Conservation (phyloP, 1,139 yeast genomes). For the Casaregolazyma suthepensis region DNA sequence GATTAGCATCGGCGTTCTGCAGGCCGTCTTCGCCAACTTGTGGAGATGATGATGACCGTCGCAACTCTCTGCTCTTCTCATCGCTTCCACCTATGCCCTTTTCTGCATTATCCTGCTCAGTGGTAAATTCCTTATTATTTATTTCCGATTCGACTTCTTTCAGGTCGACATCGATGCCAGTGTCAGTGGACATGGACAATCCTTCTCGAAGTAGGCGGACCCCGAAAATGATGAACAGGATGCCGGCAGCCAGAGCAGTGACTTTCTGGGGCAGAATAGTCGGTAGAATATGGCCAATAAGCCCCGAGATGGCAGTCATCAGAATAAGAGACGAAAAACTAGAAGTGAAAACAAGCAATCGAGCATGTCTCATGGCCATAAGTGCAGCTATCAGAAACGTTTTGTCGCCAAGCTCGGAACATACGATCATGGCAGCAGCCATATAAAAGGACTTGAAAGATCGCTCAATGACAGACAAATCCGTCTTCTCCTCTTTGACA, state of each 20-base stretch:
- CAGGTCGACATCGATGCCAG: constrained; percentile 90
- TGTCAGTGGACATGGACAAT: constrained; percentile 65
- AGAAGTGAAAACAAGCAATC: constrained; percentile 76
- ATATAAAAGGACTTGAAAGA: constrained; percentile 23
- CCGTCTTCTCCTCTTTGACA: neutral
- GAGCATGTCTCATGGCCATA: constrained; percentile 93
- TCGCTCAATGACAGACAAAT: neutral
- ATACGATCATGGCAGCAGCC: constrained; percentile 63
- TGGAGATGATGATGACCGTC: constrained; percentile 27
- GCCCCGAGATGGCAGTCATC: constrained; percentile 87
- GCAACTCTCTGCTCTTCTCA: constrained; percentile 21
- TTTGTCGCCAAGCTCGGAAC: constrained; percentile 95
- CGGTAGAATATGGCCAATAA: constrained; percentile 90
- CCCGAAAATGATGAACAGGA: constrained; percentile 79
- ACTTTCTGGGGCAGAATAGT: constrained; percentile 69
- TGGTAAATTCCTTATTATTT: constrained; percentile 53
- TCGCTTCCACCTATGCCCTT: constrained; percentile 37
- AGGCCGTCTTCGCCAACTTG: constrained; percentile 29
- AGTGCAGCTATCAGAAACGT: constrained; percentile 94
- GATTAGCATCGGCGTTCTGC: constrained; percentile 23
- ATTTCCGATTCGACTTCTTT: constrained; percentile 97
- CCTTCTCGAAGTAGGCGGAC: constrained; percentile 74
- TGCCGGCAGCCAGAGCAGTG: constrained; percentile 77
- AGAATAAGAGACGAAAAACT: constrained; percentile 81
- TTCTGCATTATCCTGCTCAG: constrained; percentile 51